phyloP scores from a whole-genome alignment of 208 protist genomes.

The Jaenimonas drosophilae region DNA sequence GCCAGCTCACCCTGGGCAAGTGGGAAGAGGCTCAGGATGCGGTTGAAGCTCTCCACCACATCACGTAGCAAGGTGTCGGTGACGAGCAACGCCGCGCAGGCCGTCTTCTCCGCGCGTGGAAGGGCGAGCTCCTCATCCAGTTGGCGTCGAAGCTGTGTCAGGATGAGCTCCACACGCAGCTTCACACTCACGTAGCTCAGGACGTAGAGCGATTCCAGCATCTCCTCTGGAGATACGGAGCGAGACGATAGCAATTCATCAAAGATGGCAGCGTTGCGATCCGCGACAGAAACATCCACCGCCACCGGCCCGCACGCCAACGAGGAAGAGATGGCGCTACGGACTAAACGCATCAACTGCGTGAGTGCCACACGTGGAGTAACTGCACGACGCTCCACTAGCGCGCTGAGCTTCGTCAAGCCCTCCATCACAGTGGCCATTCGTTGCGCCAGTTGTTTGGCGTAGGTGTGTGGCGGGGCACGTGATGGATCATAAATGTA shows the following conservation, averaged over 20 bases:
- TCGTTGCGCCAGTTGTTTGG: no score
- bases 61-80: neutral
- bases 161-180: slow-evolving; percentile 47
- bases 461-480: no score
- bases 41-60: neutral
- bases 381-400: no score
- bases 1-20: slow-evolving; percentile 11
- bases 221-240: slow-evolving; percentile 24
- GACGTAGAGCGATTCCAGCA: slow-evolving; percentile 35
- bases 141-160: slow-evolving; percentile 22
- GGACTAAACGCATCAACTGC: no score
- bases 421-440: no score
- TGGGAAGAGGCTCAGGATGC: neutral
- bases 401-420: no score
- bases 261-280: no score
- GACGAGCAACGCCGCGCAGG: neutral
- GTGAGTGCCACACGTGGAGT: no score
- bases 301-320: no score
- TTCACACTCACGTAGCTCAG: slow-evolving; percentile 51
- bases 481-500: no score
- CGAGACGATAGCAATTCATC: slow-evolving; percentile 27
- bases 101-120: neutral
- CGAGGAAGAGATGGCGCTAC: no score
- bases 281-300: no score
- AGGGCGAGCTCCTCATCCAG: slow-evolving; percentile 19